Conservation (phyloP, 2,329 filamentous ascomycete genomes). For the Diaporthe humulicola region DNA sequence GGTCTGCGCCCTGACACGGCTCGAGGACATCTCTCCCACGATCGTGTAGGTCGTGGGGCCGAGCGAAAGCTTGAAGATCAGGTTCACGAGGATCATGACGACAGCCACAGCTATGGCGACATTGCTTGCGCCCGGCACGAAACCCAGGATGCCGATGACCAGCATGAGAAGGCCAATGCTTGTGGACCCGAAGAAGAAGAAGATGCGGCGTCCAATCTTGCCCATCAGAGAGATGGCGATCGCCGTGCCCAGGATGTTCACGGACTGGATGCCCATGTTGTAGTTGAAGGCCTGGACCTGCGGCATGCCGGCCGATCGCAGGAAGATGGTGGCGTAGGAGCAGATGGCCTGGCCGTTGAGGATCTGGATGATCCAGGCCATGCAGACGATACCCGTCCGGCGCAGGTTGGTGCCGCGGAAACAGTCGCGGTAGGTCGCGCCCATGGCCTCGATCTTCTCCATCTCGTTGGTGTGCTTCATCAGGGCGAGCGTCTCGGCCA, state of each 20-base stretch:
- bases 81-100: conserved; percentile 60
- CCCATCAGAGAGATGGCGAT: conserved; percentile 64
- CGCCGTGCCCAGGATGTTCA: conserved; percentile 65
- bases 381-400: conserved; percentile 64
- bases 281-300: conserved; percentile 58
- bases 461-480: conserved; percentile 67
- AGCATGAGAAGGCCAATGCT: conserved; percentile 55
- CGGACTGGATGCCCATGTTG: conserved; percentile 61
- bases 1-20: conserved; percentile 60
- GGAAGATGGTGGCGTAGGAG: conserved; percentile 62
- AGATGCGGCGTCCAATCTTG: conserved; percentile 62
- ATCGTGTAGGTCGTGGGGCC: conserved; percentile 61
- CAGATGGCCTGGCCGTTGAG: conserved; percentile 63
- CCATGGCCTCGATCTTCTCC: conserved; percentile 58
- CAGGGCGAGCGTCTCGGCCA: conserved; percentile 64
- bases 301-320: conserved; percentile 60
- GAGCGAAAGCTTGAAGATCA: conserved; percentile 60
- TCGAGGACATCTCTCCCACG: conserved; percentile 59
- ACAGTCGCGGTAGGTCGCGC: conserved; percentile 62
- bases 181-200: conserved; percentile 59
- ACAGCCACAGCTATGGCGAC: conserved; percentile 55
- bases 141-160: conserved; percentile 22
- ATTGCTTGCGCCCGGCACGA: background rate
- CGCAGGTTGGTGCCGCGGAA: conserved; percentile 65
- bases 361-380: conserved; percentile 63